Base-by-base conservation (phyloP, 164 flowering plant genomes). In the Nymphaea thermarum region DNA sequence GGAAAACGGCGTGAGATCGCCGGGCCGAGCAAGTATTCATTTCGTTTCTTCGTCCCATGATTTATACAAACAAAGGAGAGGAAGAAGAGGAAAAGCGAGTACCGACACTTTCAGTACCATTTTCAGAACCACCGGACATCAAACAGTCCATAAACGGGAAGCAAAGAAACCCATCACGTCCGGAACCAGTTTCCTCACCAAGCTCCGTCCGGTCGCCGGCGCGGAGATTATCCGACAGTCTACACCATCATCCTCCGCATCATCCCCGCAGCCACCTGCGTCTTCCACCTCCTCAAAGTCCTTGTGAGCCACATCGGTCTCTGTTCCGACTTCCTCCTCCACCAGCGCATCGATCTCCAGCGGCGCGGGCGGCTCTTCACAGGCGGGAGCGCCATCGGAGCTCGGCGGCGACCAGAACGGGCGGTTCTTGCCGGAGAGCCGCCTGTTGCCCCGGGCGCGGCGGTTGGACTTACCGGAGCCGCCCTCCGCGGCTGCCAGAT, bases 111-210 rank as follows among this genome's bases (percentile, higher is more conserved):
- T 43, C 4, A 12, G 16, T n/a, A 15, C 16, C 12, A 1, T 36
- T 6, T 53, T 45, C 79, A 82, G 60, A 73, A 25, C 78, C 66
- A 72, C 79, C 75, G 91, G 90, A 89, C 80, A 74, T 93, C 93
- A 89, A 73, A 87, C 82, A 47, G 76, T 79, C 96, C 93, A 89
- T 43, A 87, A 84, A 78, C 93, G 98, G 25, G 90, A 89, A 75
- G 85, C 83, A 15, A 87, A 82, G 43, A 89, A 45, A 4, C 92
- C 89, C 71, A 91, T 65, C 77, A 91, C 84, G 82, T 86, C 96
- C 86, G 90, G 93, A 74, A 89, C 66, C 12, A 87, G 86, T 76
- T 85, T 87, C 74, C 90, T 82, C 16, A 84, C 87, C 77, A 86
- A 70, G 18, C 86, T 84, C 76, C 73, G 86, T 16, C 53, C 53